Conservation (phyloP, 108 stramenopile genomes). For the Nitzschia sp. region DNA sequence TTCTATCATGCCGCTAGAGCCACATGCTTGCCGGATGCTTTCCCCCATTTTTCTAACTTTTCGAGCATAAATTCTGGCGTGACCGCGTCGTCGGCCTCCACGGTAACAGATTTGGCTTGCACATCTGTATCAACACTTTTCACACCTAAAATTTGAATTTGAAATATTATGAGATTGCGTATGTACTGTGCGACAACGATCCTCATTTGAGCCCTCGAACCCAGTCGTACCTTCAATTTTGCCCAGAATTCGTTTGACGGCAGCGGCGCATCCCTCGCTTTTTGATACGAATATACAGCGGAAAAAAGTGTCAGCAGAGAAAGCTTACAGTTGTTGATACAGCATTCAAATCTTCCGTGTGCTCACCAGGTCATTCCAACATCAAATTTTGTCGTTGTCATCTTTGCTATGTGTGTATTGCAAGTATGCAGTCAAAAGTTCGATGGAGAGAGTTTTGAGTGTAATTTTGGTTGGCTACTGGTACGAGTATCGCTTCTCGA, state of each 20-base stretch:
- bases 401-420: too few species aligned
- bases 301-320: conserved; percentile 1
- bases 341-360: too few species aligned
- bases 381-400: conserved; percentile 51
- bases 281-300: background rate
- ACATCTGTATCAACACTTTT: conserved; percentile 66
- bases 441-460: too few species aligned
- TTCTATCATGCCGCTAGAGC: conserved; percentile 1
- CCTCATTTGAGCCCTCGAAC: too few species aligned
- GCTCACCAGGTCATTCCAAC: conserved; percentile 82
- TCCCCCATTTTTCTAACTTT: conserved; percentile 60
- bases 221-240: conserved; percentile 72
- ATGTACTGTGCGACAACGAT: background rate
- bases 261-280: conserved; percentile 79
- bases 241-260: conserved; percentile 71
- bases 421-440: too few species aligned
- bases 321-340: background rate
- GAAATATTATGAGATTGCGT: background rate
- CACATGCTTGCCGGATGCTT: conserved; percentile 21
- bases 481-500: too few species aligned
- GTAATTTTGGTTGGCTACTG: too few species aligned
- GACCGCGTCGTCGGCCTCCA: conserved; percentile 55
- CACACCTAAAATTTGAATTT: conserved; percentile 44
- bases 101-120: conserved; percentile 69
- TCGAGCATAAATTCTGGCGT: conserved; percentile 63